Evolutionary conservation across 345 rosid species (phyloP).

Genomic region (Tarenaya hassleriana): DNA sequence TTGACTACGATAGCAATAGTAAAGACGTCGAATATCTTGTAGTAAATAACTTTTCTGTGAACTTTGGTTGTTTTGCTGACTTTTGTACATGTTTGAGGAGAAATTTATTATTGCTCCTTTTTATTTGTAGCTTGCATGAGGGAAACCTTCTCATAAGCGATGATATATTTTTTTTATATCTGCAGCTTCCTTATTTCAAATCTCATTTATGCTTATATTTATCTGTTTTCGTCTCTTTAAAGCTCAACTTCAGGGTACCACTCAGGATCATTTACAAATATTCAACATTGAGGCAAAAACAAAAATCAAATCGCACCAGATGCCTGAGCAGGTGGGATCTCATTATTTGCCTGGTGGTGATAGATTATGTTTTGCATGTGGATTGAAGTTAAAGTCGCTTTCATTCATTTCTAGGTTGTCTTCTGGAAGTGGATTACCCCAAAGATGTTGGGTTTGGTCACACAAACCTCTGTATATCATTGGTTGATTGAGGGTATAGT

Average conservation of each 20-base stretch:
- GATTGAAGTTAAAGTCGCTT: neutral
- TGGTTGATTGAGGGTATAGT: constrained; percentile 75
- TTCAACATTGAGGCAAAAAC: constrained; percentile 95
- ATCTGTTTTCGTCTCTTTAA: constrained; percentile 22
- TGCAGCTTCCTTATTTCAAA: constrained; percentile 1
- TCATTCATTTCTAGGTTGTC: constrained; percentile 44
- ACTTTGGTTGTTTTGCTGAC: too few relatives aligned
- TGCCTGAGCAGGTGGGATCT: constrained; percentile 86
- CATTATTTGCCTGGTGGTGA: constrained; percentile 6
- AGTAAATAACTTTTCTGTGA: too few relatives aligned
- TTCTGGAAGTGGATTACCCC: constrained; percentile 86
- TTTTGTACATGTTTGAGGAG: too few relatives aligned
- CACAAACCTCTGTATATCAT: constrained; percentile 69
- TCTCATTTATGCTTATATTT: neutral
- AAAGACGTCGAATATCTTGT: too few relatives aligned
- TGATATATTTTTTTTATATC: constrained; percentile 5
- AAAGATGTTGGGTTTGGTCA: constrained; percentile 72
- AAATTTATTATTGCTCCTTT: too few relatives aligned
- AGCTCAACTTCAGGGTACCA: constrained; percentile 96
- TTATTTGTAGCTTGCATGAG: too few relatives aligned
- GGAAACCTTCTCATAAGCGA: too few relatives aligned
- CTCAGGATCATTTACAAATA: constrained; percentile 97
- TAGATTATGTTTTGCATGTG: constrained; percentile 8
- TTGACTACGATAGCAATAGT: too few relatives aligned
- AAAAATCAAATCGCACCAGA: constrained; percentile 89